phyloP scores from a whole-genome alignment of 2,329 filamentous ascomycete genomes.

The Xylariales sp. region DNA sequence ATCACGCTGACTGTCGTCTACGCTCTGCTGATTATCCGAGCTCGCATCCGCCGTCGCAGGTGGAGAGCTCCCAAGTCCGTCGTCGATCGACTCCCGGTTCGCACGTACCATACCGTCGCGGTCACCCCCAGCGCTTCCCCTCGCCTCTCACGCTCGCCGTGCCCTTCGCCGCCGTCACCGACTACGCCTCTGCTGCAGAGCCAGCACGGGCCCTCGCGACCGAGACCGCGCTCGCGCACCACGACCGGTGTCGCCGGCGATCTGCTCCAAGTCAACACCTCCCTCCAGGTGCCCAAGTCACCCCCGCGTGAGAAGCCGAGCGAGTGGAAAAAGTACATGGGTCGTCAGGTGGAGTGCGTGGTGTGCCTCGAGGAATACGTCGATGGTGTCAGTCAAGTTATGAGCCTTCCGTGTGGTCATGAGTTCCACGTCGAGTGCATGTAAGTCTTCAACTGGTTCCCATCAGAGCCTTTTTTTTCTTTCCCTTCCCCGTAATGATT shows the following conservation, averaged over 20 bases:
- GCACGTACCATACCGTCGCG: slow-evolving; percentile 86
- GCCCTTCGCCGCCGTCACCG: slow-evolving; percentile 61
- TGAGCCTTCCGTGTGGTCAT: slow-evolving; percentile 95
- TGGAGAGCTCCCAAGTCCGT: slow-evolving; percentile 98
- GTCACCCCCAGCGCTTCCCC: slow-evolving; percentile 53
- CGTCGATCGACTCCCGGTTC: slow-evolving; percentile 88
- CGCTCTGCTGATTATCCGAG: slow-evolving; percentile 78
- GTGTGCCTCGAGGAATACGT: slow-evolving; percentile 96
- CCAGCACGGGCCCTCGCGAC: slow-evolving; percentile 38
- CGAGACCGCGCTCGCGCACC: slow-evolving; percentile 61
- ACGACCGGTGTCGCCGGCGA: slow-evolving; percentile 55
- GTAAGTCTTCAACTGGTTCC: too few species aligned
- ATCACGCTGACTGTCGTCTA: slow-evolving; percentile 93
- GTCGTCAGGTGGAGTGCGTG: slow-evolving; percentile 78
- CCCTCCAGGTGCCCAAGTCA: slow-evolving; percentile 31
- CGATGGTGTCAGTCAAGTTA: slow-evolving; percentile 89
- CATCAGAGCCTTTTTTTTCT: too few species aligned
- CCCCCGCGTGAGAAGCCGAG: slow-evolving; percentile 47
- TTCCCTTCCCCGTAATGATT: too few species aligned
- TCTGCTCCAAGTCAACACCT: slow-evolving; percentile 37
- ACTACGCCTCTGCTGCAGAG: slow-evolving; percentile 75
- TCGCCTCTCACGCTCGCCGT: slow-evolving; percentile 51
- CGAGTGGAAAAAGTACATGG: slow-evolving; percentile 65
- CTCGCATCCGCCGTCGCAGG: slow-evolving; percentile 79
- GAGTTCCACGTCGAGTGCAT: slow-evolving; percentile 99